Percentiles rank a stretch among this genome's conserved stretches.
Conservation (phyloP, 768 basidiomycete species). For the Pisolithus orientalis region DNA sequence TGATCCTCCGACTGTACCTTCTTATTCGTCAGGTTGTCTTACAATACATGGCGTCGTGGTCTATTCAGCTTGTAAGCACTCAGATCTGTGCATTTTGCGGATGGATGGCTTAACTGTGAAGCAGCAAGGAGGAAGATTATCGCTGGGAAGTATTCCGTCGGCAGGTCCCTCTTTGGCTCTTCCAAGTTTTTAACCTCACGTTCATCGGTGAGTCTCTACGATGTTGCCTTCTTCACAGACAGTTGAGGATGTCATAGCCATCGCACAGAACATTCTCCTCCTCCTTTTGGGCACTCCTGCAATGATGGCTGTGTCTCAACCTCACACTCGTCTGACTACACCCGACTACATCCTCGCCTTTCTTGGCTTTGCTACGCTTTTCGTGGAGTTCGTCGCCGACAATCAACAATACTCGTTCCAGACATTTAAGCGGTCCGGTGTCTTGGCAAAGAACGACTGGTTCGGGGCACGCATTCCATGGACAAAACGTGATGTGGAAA, state of each 20-base stretch:
- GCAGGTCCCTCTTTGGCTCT: slow-evolving; percentile 46
- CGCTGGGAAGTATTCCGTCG: slow-evolving; percentile 78
- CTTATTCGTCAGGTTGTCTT: slow-evolving; percentile 46
- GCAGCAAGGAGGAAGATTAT: slow-evolving; percentile 82
- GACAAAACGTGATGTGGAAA: slow-evolving; percentile 58
- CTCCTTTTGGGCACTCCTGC: slow-evolving; percentile 62
- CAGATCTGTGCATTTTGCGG: neutral
- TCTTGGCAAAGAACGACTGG: slow-evolving; percentile 45
- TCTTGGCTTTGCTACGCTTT: slow-evolving; percentile 53
- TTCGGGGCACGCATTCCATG: slow-evolving; percentile 58
- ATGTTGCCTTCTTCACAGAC: neutral
- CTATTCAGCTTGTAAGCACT: slow-evolving; percentile 60
- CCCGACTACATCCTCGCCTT: slow-evolving; percentile 61
- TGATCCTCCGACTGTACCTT: neutral
- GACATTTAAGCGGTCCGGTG: slow-evolving; percentile 57
- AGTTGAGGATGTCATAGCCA: slow-evolving; percentile 37
- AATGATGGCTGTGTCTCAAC: slow-evolving; percentile 47
- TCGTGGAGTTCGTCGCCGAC: slow-evolving; percentile 78
- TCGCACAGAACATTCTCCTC: slow-evolving; percentile 76
- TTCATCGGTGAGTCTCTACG: slow-evolving; percentile 56
- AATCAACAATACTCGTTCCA: slow-evolving; percentile 89
- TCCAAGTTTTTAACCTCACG: slow-evolving; percentile 52
- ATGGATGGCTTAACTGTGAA: neutral
- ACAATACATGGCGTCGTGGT: slow-evolving; percentile 81
- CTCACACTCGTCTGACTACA: slow-evolving; percentile 42